phyloP scores from a whole-genome alignment of 78 protist genomes.

The Pigoraptor vietnamica region DNA sequence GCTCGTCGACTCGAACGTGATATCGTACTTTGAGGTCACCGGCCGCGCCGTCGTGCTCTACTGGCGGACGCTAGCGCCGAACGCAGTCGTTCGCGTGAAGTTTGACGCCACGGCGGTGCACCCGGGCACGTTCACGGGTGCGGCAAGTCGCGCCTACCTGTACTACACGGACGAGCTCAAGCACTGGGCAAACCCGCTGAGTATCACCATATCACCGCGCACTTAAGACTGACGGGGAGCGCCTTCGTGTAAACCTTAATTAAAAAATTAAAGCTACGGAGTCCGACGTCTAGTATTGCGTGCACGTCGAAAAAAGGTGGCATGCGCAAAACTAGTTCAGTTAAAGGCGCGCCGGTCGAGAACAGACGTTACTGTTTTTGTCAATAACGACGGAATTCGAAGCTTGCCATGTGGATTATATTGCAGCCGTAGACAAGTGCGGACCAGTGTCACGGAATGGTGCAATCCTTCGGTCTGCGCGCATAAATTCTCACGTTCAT shows the following conservation, averaged over 20 bases:
- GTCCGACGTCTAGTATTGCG: too few species aligned
- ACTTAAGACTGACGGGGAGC: background rate
- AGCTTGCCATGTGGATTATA: too few species aligned
- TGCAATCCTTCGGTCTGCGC: too few species aligned
- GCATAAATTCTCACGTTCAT: too few species aligned
- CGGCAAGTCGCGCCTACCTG: constrained; percentile 9
- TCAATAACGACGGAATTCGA: too few species aligned
- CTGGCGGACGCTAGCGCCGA: constrained; percentile 31
- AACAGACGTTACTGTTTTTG: too few species aligned
- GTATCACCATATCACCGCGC: background rate
- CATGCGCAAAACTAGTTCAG: too few species aligned
- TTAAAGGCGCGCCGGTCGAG: too few species aligned
- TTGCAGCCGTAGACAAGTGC: too few species aligned
- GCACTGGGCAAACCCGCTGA: constrained; percentile 10
- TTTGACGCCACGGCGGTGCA: constrained; percentile 14
- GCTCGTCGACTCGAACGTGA: background rate
- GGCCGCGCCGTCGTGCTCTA: constrained; percentile 39
- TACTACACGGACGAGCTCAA: constrained; percentile 21
- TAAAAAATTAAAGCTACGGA: too few species aligned
- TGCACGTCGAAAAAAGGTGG: too few species aligned
- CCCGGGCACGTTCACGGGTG: constrained; percentile 14
- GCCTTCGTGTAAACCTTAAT: background rate
- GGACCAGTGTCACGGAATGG: too few species aligned
- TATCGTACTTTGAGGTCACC: constrained; percentile 9
- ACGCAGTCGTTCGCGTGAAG: background rate